Base-by-base conservation (phyloP, 139 green algal species). In the Pleodorina starrii region DNA sequence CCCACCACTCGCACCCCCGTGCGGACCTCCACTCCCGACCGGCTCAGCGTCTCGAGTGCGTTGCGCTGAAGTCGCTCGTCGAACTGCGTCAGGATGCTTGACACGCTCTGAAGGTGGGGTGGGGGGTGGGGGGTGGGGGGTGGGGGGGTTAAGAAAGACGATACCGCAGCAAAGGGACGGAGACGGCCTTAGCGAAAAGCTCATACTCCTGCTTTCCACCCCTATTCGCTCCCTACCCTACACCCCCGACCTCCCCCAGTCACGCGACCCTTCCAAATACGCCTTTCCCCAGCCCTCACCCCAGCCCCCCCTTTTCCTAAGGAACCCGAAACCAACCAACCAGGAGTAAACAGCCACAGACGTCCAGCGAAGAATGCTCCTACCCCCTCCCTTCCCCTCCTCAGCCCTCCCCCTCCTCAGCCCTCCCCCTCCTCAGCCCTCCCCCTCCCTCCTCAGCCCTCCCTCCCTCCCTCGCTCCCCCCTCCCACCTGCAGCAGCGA, bases 21-120 rank as follows among this genome's bases (percentile, higher is more conserved):
- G 23, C 86, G 76, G 29, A 95, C 90, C 6, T 95, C 74, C 59
- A 97, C 90, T 2, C 93, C 94, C 11, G 42, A 66, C 0, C 25
- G 43, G 27, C 76, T 74, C n/a, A 97, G 90, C 54, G 91, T 94
- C 0, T 90, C 88, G 12, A 94, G 42, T 21, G 95, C 95, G 0
- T 72, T 88, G 81, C 92, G 17, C 69, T 88, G 74, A 60, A 96
- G 90, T 29, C 43, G 36, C 17, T n/a, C 71, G 36, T 91, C 88
- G 84, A 97, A 97, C 57, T 92, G 78, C 1, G 85, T 95, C 36
- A 97, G 90, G 89, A 97, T 95, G 35, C 35, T 38, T 4, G 40
- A 42, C 21, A 40, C 35, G 51, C 38, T 85, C 78, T 85, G 78
- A 6, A 25, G 78, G 9, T 0, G 36, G 50, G 38, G 27, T 19